phyloP scores from a whole-genome alignment of 148 eudicot species.

The Dianthus caryophyllus region DNA sequence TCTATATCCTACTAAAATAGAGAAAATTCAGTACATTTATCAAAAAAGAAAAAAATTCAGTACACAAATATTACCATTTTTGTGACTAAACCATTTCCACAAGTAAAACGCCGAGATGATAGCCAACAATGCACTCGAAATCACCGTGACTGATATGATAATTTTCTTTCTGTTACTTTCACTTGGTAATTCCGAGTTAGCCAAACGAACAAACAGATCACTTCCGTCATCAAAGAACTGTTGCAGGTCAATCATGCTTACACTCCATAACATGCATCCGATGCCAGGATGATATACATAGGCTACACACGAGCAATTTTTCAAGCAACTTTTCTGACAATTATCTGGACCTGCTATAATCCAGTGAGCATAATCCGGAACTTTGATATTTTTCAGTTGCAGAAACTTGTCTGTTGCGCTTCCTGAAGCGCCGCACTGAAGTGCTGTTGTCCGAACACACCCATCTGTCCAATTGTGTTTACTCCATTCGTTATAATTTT shows the following conservation, averaged over 20 bases:
- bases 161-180: constrained; percentile 9
- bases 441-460: constrained; percentile 33
- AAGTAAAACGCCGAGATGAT: constrained; percentile 13
- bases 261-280: constrained; percentile 46
- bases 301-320: constrained; percentile 39
- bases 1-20: background rate
- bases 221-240: constrained; percentile 24
- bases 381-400: constrained; percentile 27
- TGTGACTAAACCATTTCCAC: constrained; percentile 23
- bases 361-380: constrained; percentile 26
- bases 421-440: constrained; percentile 29
- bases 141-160: constrained; percentile 22
- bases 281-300: constrained; percentile 31
- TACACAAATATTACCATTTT: constrained; percentile 19
- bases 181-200: constrained; percentile 32
- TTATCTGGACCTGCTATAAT: background rate
- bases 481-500: constrained; percentile 33
- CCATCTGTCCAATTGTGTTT: constrained; percentile 46
- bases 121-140: constrained; percentile 6
- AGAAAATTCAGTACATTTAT: constrained; percentile 2
- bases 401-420: constrained; percentile 35
- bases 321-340: constrained; percentile 22
- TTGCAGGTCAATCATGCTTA: constrained; percentile 34
- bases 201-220: constrained; percentile 39
- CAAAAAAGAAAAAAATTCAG: no score